Conservation (phyloP, 148 eudicot species). For the Mesembryanthemum crystallinum region DNA sequence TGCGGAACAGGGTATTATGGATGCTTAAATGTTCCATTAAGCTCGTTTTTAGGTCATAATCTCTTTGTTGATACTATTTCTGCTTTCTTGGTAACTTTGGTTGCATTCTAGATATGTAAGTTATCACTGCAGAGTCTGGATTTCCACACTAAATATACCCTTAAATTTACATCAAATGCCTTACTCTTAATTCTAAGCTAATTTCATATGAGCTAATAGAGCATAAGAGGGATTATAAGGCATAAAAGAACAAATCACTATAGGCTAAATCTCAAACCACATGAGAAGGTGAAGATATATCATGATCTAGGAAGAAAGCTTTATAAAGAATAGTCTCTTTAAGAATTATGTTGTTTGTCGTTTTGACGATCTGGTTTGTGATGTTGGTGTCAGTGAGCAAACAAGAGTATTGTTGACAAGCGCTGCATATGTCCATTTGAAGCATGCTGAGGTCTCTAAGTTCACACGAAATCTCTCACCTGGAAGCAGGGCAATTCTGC, state of each 20-base stretch:
- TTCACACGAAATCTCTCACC: constrained; percentile 86
- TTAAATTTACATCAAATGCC: not conserved
- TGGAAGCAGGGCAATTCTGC: constrained; percentile 86
- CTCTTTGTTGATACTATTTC: not conserved
- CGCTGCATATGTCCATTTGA: constrained; percentile 90
- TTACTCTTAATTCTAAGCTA: no score
- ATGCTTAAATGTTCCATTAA: no score
- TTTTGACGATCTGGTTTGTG: constrained; percentile 4
- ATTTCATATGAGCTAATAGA: not conserved
- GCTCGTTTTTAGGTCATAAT: not conserved
- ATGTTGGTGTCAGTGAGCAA: constrained; percentile 65
- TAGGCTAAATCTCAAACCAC: no score
- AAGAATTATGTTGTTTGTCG: not conserved
- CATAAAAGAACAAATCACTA: no score
- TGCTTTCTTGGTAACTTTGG: not conserved
- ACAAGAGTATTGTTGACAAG: constrained; percentile 71
- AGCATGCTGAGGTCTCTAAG: constrained; percentile 82
- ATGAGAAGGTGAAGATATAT: not conserved
- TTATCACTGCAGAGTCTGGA: not conserved
- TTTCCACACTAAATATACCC: not conserved
- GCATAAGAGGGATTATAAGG: not conserved
- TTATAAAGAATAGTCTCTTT: no score
- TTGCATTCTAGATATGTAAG: no score
- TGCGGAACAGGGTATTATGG: not conserved
- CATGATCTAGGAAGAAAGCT: not conserved